phyloP scores from a whole-genome alignment of 2,329 filamentous ascomycete genomes.

The Leptoxyphium fumago region DNA sequence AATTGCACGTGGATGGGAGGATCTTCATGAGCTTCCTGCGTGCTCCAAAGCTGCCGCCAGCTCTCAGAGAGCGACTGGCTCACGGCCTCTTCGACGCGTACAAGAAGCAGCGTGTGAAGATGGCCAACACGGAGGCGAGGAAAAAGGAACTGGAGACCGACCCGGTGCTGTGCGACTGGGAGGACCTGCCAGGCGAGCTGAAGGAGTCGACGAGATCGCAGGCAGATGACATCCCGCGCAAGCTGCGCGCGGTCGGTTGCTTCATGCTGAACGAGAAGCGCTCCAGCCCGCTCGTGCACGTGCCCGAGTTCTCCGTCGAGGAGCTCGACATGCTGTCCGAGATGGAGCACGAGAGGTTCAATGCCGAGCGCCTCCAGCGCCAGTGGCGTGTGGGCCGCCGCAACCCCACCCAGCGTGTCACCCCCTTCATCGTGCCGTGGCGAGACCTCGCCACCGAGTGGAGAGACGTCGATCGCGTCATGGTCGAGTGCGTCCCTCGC shows the following conservation, averaged over 20 bases:
- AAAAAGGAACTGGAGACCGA: slow-evolving; percentile 16
- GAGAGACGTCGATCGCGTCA: slow-evolving; percentile 22
- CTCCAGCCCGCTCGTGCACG: slow-evolving; percentile 13
- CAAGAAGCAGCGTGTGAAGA: slow-evolving; percentile 16
- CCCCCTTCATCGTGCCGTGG: slow-evolving; percentile 22
- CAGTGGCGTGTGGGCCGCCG: slow-evolving; percentile 21
- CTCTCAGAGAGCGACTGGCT: slow-evolving; percentile 19
- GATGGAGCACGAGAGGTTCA: slow-evolving; percentile 23
- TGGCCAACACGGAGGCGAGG: slow-evolving; percentile 14
- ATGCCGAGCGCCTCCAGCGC: slow-evolving; percentile 20
- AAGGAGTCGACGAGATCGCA: slow-evolving; percentile 21
- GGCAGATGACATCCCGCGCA: slow-evolving; percentile 22
- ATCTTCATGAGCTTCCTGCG: slow-evolving; percentile 21
- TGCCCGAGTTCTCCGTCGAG: slow-evolving; percentile 15
- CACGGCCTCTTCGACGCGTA: slow-evolving; percentile 20
- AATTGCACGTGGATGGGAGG: slow-evolving; percentile 20
- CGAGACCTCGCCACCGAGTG: slow-evolving; percentile 20
- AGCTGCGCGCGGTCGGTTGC: slow-evolving; percentile 19
- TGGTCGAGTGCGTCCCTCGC: slow-evolving; percentile 21
- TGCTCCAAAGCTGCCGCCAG: slow-evolving; percentile 17
- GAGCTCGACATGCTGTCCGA: slow-evolving; percentile 20
- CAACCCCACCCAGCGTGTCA: slow-evolving; percentile 18
- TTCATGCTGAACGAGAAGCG: slow-evolving; percentile 21
- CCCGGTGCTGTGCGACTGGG: slow-evolving; percentile 20
- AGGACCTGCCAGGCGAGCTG: slow-evolving; percentile 18